These are phyloP conservation scores for Polyporus arcularius DNA, from an alignment of 768 basidiomycete genomes.

Conservation along the genomic window DNA sequence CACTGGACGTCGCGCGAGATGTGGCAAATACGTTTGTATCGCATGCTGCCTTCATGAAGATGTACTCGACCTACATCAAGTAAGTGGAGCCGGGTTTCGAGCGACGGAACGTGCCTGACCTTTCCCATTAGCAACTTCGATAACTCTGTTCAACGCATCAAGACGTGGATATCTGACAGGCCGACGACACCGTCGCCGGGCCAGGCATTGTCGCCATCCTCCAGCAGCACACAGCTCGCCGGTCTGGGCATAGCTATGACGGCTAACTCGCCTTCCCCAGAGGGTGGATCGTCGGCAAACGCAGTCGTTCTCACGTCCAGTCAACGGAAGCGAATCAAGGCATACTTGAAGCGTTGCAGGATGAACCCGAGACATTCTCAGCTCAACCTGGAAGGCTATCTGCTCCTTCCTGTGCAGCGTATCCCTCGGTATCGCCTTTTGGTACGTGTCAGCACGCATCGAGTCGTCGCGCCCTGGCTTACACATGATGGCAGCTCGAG, in stretches of 20 bases:
- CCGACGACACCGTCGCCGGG: conserved; percentile 41
- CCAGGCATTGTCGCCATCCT: conserved; percentile 55
- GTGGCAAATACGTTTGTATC: conserved; percentile 90
- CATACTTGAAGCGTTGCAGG: conserved; percentile 88
- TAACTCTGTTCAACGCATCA: conserved; percentile 84
- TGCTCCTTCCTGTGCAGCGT: conserved; percentile 93
- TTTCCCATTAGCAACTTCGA: conserved; percentile 78
- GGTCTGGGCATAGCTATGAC: conserved; percentile 62
- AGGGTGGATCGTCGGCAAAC: conserved; percentile 38
- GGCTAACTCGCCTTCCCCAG: conserved; percentile 50
- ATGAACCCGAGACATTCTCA: conserved; percentile 90
- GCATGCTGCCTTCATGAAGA: conserved; percentile 97
- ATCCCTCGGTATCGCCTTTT: conserved; percentile 96
- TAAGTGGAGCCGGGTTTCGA: conserved; percentile 39
- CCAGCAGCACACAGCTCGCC: conserved; percentile 62
- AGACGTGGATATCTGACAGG: conserved; percentile 76
- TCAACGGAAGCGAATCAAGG: conserved; percentile 86
- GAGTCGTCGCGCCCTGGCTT: neutral
- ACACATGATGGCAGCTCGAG: conserved; percentile 61
- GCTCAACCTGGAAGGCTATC: conserved; percentile 89
- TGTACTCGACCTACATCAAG: conserved; percentile 99
- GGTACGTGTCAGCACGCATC: conserved; percentile 45
- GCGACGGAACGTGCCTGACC: conserved; percentile 13
- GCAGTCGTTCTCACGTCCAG: conserved; percentile 66
- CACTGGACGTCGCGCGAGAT: conserved; percentile 70